Base-by-base conservation (phyloP, 208 protist species). In the Trypanosoma cruzi region DNA sequence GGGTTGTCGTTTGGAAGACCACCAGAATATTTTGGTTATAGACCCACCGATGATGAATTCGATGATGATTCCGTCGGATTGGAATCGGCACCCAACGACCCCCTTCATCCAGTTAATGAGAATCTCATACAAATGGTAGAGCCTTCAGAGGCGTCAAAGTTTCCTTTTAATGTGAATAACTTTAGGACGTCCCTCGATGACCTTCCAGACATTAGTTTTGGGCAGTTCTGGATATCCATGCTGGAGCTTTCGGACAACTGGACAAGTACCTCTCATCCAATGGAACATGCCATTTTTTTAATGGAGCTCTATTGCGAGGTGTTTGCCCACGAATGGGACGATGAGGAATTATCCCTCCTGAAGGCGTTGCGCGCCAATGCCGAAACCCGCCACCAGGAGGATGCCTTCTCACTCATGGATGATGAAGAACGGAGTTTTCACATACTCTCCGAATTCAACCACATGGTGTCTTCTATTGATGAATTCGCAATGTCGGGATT, bases 231-330 rank as follows among this genome's bases (percentile, higher is more conserved):
- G 86, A 59, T 75, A 28, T 88, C 90, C 0, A 94, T 96, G 86
- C 64, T 96, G 67, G 84, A 92, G 77, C 76, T 96, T 49, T 84
- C 85, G 31, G 90, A 96, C 62, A 96, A 93, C 75, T 96, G 90
- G 88, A 96, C 88, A 16, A 89, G 77, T 54, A 86, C 66, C 20
- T 78, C 77, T 0, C 82, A 94, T 71, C 83, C 82, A 42, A 66
- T 77, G 22, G 90, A 96, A 76, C 83, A 79, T 22, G 86, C 84
- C 29, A 56, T 84, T 24, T 94, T 96, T 64, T 52, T 96, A 13
- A 74, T 85, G 66, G 88, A 94, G 75, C 76, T 96, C 10, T 96
- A 96, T 76, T 77, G 60, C 44, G 88, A 94, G 64, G 86, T 92
- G 37, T 96, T 96, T 70, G 81, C 77, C 18, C 79, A 90, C 68